Base-by-base conservation (phyloP, 2,329 filamentous ascomycete species). In the Huntiella decipiens region DNA sequence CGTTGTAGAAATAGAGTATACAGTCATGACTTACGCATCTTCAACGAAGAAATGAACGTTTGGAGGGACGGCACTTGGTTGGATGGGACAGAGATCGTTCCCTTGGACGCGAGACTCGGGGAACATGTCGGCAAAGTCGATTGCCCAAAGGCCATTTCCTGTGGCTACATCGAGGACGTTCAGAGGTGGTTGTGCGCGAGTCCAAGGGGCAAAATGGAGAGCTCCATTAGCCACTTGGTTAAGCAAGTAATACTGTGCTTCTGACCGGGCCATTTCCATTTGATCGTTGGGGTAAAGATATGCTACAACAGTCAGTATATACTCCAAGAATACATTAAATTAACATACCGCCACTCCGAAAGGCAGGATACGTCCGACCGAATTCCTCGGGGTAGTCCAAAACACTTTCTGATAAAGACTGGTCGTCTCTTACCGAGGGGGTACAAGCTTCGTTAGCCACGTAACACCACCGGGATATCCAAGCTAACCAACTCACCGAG, bases 1-100 rank as follows among this genome's bases (percentile, higher is more conserved):
- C 11, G 13, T 13, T 16, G 11, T 28, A 0, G 36, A 10, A n/a
- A 5, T 8, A 51, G 46, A 46, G 17, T 15, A 5, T 22, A n/a
- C 28, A 12, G 7, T 6, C n/a, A 10, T 7, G n/a, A 57, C 60
- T 53, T 56, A 61, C 58, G 61, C 61, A 54, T 86, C 80, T 55
- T 85, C 79, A 39, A 87, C 70, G 50, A 75, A 74, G 52, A 87
- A 87, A 51, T 75, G 72, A 11, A 85, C 77, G 51, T 87, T 87
- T 13, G 72, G 70, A 0, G 82, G 80, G 1, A 84, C 77, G 41
- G 71, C 65, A 4, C 62, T 62, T 2, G 77, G 76, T 54, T 82
- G 78, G 19, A 81, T 75, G 1, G 77, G 76, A 1, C 76, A 80
- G 4, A 82, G 64, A 54, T 82, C 78, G 6, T 73, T 79, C 31